Conservation (phyloP, 2,329 filamentous ascomycete species). For the Paecilomyces fulvus region DNA sequence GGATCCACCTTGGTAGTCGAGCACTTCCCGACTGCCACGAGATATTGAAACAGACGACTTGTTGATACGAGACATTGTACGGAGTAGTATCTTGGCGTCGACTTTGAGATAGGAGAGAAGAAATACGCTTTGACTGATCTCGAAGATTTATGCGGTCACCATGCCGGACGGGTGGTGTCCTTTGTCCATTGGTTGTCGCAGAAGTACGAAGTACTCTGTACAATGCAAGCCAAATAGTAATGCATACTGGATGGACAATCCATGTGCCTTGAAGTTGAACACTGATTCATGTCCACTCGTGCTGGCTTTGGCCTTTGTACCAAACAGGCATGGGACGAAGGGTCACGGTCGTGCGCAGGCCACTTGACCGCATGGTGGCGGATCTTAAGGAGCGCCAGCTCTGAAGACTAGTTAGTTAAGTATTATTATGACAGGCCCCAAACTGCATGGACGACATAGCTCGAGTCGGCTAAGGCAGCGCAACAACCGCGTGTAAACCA, state of each 20-base stretch:
- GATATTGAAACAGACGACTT: too few relatives aligned
- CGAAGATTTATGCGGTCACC: too few relatives aligned
- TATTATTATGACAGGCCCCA: not conserved
- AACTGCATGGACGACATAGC: not conserved
- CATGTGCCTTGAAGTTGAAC: not conserved
- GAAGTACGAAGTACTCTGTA: not conserved
- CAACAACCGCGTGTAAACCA: not conserved
- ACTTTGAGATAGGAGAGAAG: too few relatives aligned
- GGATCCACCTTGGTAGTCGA: not conserved
- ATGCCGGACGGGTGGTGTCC: too few relatives aligned
- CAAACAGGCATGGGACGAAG: not conserved
- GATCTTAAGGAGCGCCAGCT: not conserved
- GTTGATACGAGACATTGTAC: too few relatives aligned
- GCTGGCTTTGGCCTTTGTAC: not conserved
- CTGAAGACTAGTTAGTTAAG: too few relatives aligned
- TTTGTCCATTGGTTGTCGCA: too few relatives aligned
- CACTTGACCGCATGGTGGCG: not conserved
- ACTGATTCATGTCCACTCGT: not conserved
- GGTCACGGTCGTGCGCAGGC: not conserved
- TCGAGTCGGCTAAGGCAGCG: not conserved
- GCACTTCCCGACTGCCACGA: not conserved
- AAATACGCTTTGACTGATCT: too few relatives aligned
- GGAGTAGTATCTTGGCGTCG: too few relatives aligned
- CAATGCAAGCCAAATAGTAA: not conserved
- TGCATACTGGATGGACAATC: not conserved